phyloP scores from a whole-genome alignment of 2,329 filamentous ascomycete genomes.

The Beauveria brongniartii region DNA sequence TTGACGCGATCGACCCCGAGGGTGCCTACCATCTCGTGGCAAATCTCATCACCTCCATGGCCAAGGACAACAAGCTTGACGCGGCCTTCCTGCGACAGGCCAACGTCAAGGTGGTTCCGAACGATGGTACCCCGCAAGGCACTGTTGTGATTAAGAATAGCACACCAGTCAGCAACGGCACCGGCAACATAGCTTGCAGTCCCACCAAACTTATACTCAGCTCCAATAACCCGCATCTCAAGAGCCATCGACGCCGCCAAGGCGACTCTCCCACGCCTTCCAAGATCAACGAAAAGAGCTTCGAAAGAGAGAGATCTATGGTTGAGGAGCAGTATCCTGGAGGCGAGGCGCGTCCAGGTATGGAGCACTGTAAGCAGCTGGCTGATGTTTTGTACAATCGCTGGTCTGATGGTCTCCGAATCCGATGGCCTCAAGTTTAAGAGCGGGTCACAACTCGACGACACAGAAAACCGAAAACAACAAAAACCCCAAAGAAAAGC shows the following conservation, averaged over 20 bases:
- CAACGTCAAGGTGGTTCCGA: conserved; percentile 29
- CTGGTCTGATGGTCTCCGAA: conserved; percentile 78
- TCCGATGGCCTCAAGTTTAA: conserved; percentile 52
- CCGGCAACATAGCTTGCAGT: conserved; percentile 20
- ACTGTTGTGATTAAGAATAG: conserved; percentile 51
- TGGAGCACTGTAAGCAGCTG: conserved; percentile 87
- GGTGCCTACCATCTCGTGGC: conserved; percentile 80
- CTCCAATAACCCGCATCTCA: conserved; percentile 77
- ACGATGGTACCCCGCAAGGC: conserved; percentile 40
- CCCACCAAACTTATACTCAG: conserved; percentile 65
- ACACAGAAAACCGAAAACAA: neutral
- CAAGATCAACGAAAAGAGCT: conserved; percentile 34
- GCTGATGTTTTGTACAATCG: conserved; percentile 85
- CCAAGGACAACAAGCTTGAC: conserved; percentile 59
- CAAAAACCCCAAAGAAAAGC: neutral
- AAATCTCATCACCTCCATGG: conserved; percentile 64
- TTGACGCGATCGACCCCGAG: conserved; percentile 85
- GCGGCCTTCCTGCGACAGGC: conserved; percentile 36
- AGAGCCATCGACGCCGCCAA: conserved; percentile 65
- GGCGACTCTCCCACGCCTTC: conserved; percentile 26
- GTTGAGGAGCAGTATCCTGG: conserved; percentile 48
- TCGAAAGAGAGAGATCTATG: conserved; percentile 39
- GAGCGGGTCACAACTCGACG: neutral
- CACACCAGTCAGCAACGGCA: conserved; percentile 26
- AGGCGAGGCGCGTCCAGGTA: conserved; percentile 53